Percentiles rank a stretch among this genome's conserved stretches.
phyloP scores from a whole-genome alignment of 495 filamentous ascomycete species.

The Aspergillus biplanus region DNA sequence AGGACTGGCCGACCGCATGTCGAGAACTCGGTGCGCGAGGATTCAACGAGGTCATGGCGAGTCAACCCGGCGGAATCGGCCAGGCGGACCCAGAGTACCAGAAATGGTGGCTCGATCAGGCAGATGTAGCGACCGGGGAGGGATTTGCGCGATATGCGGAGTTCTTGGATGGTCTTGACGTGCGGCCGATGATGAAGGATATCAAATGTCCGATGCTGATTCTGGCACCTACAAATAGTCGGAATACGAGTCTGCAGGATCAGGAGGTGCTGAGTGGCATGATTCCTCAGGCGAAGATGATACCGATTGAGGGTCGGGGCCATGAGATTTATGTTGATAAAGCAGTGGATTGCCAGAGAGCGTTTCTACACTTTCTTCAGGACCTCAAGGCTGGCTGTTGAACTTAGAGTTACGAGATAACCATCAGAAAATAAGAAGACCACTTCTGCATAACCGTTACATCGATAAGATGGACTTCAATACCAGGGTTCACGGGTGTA shows the following conservation, averaged over 20 bases:
- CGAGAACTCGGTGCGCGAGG: background rate
- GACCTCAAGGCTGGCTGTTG: background rate
- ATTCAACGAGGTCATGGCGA: background rate
- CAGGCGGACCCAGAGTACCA: background rate
- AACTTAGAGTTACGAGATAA: too few species aligned
- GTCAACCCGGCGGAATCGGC: background rate
- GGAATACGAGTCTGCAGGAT: background rate
- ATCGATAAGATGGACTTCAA: too few species aligned
- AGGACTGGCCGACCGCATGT: background rate
- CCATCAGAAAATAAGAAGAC: too few species aligned
- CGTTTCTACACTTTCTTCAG: background rate
- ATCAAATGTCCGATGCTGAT: background rate
- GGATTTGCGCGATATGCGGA: background rate
- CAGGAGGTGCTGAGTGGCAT: background rate
- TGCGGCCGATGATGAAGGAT: background rate
- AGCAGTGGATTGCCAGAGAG: background rate
- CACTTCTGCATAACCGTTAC: too few species aligned
- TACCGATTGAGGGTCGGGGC: background rate
- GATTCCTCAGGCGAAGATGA: background rate
- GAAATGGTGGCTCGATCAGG: background rate
- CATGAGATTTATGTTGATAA: background rate
- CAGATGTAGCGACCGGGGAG: background rate
- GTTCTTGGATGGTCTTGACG: background rate
- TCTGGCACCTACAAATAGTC: background rate
- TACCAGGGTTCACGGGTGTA: too few species aligned